Conservation (phyloP, 345 rosid species). For the Euphorbia tirucalli region DNA sequence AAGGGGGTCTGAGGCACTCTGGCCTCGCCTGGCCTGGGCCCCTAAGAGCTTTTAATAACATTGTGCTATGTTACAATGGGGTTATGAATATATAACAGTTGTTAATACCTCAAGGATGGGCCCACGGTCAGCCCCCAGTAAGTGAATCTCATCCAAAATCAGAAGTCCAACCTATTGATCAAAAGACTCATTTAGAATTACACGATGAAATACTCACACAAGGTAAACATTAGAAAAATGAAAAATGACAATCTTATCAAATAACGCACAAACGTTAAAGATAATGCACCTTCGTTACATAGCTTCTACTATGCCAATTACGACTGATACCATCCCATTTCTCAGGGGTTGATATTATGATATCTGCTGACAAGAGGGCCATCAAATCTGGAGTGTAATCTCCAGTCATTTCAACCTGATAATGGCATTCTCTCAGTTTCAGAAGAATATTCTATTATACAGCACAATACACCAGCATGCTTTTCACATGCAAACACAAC, state of each 20-base stretch:
- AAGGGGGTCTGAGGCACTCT: too few relatives aligned
- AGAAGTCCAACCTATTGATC: slow-evolving; percentile 79
- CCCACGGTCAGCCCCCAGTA: slow-evolving; percentile 96
- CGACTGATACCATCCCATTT: slow-evolving; percentile 99
- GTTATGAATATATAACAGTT: neutral
- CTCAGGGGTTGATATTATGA: slow-evolving; percentile 95
- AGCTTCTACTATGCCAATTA: slow-evolving; percentile 95
- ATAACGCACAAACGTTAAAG: slow-evolving; percentile 20
- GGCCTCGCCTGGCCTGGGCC: too few relatives aligned
- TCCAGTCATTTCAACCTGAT: slow-evolving; percentile 98
- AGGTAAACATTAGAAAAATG: neutral
- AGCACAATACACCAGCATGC: neutral
- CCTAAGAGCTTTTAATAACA: too few relatives aligned
- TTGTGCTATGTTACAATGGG: neutral
- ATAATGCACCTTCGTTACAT: slow-evolving; percentile 74
- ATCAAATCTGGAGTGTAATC: slow-evolving; percentile 96
- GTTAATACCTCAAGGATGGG: slow-evolving; percentile 98
- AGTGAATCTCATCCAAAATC: slow-evolving; percentile 98
- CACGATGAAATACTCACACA: neutral
- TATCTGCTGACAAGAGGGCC: slow-evolving; percentile 97
- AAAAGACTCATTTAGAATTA: slow-evolving; percentile 17
- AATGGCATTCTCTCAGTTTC: slow-evolving; percentile 7
- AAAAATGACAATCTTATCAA: neutral
- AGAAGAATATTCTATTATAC: slow-evolving; percentile 8
- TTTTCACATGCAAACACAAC: neutral